Conservation (phyloP, 2,329 filamentous ascomycete species). For the Ceratocystis cubensis region DNA sequence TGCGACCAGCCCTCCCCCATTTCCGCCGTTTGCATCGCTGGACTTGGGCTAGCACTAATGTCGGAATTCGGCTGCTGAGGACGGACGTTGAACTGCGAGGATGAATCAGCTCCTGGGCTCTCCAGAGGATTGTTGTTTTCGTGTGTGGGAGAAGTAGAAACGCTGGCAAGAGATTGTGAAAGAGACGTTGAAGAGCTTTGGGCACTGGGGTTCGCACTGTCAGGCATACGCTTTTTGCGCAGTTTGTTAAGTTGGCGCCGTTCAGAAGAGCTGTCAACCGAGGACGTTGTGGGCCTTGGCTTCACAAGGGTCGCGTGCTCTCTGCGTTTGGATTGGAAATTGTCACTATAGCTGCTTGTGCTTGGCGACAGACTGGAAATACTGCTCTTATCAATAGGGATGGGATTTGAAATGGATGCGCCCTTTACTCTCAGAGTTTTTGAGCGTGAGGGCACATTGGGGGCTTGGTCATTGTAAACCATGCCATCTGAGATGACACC, state of each 20-base stretch:
- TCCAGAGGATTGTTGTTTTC: constrained; percentile 40
- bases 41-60: background rate
- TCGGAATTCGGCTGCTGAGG: background rate
- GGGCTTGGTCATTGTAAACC: background rate
- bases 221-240: constrained; percentile 69
- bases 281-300: constrained; percentile 53
- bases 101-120: constrained; percentile 15
- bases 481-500: constrained; percentile 18
- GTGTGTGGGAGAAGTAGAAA: constrained; percentile 39
- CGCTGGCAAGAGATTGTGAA: constrained; percentile 31
- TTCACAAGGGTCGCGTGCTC: constrained; percentile 30
- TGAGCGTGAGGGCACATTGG: constrained; percentile 3
- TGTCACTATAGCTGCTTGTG: constrained; percentile 28
- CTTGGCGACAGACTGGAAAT: constrained; percentile 26
- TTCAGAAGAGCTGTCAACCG: constrained; percentile 38
- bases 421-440: constrained; percentile 13
- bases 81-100: constrained; percentile 10
- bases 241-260: constrained; percentile 77
- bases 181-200: constrained; percentile 81
- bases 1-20: background rate
- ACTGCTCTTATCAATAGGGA: constrained; percentile 24
- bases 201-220: constrained; percentile 69
- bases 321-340: constrained; percentile 38
- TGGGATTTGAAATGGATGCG: constrained; percentile 23
- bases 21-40: background rate